Conservation (phyloP, 352 stramenopile species). For the Phytophthora capsici region DNA sequence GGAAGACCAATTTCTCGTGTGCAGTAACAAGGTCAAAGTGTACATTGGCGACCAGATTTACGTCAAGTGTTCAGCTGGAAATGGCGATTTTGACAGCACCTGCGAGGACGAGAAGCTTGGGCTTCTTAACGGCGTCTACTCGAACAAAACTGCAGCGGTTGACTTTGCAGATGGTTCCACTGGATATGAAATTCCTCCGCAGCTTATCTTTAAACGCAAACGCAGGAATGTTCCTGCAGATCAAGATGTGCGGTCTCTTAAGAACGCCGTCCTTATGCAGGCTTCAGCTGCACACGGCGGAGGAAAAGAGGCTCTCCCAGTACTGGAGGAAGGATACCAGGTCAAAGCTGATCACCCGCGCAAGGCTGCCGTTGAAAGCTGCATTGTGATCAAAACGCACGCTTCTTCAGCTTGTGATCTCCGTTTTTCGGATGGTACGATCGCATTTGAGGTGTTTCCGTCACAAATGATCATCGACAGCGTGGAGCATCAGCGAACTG, state of each 20-base stretch:
- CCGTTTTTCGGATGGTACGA: constrained; percentile 79
- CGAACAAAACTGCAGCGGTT: constrained; percentile 72
- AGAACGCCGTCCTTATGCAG: constrained; percentile 82
- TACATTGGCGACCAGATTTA: constrained; percentile 83
- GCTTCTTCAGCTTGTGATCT: constrained; percentile 67
- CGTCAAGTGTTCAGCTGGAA: constrained; percentile 51
- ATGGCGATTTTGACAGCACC: constrained; percentile 55
- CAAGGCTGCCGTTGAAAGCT: constrained; percentile 66
- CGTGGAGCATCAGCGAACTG: constrained; percentile 23
- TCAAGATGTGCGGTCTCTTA: constrained; percentile 69
- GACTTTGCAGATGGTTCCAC: constrained; percentile 82
- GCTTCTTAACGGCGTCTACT: constrained; percentile 79
- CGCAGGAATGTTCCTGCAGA: constrained; percentile 43
- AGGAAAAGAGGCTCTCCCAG: constrained; percentile 15
- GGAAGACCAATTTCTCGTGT: constrained; percentile 76
- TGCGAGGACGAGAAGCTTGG: constrained; percentile 69
- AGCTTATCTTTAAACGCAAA: constrained; percentile 69
- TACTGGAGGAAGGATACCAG: constrained; percentile 74
- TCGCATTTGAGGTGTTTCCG: constrained; percentile 77
- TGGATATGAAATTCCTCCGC: constrained; percentile 66
- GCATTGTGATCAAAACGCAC: constrained; percentile 74
- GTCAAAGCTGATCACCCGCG: constrained; percentile 76
- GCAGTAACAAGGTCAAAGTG: constrained; percentile 64
- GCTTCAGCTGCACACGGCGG: constrained; percentile 30
- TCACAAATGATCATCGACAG: constrained; percentile 82